These are phyloP conservation scores for Cyberlindnera maritima DNA, from an alignment of 805 yeast genomes.

Conservation along the genomic window DNA sequence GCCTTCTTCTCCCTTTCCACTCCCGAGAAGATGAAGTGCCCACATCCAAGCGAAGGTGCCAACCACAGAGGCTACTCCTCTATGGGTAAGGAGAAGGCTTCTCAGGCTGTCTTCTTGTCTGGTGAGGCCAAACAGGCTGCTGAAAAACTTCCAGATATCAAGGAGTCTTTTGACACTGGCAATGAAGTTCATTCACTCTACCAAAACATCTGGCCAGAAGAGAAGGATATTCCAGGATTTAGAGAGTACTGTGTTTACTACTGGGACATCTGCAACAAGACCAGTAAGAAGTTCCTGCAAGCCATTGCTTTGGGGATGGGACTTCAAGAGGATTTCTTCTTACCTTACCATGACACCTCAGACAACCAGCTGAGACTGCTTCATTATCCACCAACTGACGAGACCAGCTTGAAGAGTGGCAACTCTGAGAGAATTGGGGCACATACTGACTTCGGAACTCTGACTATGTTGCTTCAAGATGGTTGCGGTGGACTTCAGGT, in stretches of 20 bases:
- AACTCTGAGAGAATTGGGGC: slow-evolving; percentile 29
- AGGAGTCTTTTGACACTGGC: slow-evolving; percentile 29
- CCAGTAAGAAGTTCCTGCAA: slow-evolving; percentile 17
- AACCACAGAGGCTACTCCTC: slow-evolving; percentile 30
- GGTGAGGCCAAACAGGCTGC: slow-evolving; percentile 13
- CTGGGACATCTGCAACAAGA: slow-evolving; percentile 14
- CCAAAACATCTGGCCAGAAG: slow-evolving; percentile 29
- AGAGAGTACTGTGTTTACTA: slow-evolving; percentile 22
- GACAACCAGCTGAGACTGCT: slow-evolving; percentile 25
- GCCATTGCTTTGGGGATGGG: slow-evolving; percentile 27
- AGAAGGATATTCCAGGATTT: slow-evolving; percentile 25
- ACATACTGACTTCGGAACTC: slow-evolving; percentile 29
- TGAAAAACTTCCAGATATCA: slow-evolving; percentile 26
- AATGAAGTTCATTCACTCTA: slow-evolving; percentile 19
- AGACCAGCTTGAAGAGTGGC: slow-evolving; percentile 14
- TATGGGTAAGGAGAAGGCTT: slow-evolving; percentile 29
- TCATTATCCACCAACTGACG: slow-evolving; percentile 27
- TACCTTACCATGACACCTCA: slow-evolving; percentile 22
- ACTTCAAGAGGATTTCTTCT: slow-evolving; percentile 22
- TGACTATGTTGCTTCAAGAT: slow-evolving; percentile 28
- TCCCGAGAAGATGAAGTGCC: slow-evolving; percentile 22
- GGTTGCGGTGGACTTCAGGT: slow-evolving; percentile 27
- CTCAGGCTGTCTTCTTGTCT: slow-evolving; percentile 24
- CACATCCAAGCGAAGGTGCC: slow-evolving; percentile 26
- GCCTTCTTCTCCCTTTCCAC: slow-evolving; percentile 18